phyloP scores from a whole-genome alignment of 805 yeast genomes.

The Wickerhamiella dianesei region DNA sequence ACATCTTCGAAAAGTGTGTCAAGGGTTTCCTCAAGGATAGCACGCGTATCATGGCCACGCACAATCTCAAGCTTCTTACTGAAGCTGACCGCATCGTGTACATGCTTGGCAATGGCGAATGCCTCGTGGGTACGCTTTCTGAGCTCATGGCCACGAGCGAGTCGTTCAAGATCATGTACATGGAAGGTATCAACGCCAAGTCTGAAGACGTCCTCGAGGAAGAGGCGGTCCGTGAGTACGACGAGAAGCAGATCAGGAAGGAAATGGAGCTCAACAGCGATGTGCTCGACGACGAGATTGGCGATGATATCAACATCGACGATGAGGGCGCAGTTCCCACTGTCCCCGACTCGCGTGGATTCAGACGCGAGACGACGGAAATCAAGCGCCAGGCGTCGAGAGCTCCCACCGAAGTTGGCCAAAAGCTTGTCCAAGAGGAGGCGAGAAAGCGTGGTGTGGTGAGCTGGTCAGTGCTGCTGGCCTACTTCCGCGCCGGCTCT shows the following conservation, averaged over 20 bases:
- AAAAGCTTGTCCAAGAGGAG: constrained; percentile 22
- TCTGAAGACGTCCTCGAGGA: constrained; percentile 4
- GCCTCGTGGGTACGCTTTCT: constrained; percentile 46
- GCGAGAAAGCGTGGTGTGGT: constrained; percentile 22
- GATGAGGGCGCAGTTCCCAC: neutral
- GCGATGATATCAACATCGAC: neutral
- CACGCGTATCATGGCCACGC: constrained; percentile 73
- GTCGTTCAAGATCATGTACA: neutral
- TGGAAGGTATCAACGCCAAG: constrained; percentile 2
- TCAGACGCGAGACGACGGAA: neutral
- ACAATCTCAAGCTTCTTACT: constrained; percentile 59
- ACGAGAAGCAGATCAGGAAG: constrained; percentile 10
- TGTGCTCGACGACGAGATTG: constrained; percentile 11
- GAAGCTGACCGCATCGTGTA: constrained; percentile 59
- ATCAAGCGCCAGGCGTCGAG: constrained; percentile 8
- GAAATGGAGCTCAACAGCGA: constrained; percentile 9
- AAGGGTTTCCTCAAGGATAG: constrained; percentile 40
- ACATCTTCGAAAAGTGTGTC: constrained; percentile 58
- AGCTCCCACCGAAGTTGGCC: constrained; percentile 13
- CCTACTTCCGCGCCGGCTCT: constrained; percentile 36
- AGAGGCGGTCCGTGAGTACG: constrained; percentile 1
- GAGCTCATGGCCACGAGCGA: constrained; percentile 30
- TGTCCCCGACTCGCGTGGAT: neutral
- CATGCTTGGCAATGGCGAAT: constrained; percentile 42
- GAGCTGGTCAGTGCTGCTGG: constrained; percentile 35